These are phyloP conservation scores for Novymonas esmeraldas DNA, from an alignment of 208 protist species.

Conservation along the genomic window DNA sequence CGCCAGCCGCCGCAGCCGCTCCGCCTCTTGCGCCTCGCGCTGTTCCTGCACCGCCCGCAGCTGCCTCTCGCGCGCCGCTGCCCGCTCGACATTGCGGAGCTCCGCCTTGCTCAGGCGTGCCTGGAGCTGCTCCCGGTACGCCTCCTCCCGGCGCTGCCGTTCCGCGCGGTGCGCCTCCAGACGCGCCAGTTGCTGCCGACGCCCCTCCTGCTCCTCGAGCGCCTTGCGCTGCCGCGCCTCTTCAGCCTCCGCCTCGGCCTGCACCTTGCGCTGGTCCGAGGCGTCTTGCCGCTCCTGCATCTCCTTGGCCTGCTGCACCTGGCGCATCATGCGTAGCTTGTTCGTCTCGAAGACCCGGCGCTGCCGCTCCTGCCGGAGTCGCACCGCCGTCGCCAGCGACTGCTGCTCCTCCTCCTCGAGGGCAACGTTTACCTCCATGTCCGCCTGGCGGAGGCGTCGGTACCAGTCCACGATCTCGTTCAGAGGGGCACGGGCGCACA, in stretches of 20 bases:
- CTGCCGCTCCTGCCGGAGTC: conserved; percentile 57
- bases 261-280: conserved; percentile 46
- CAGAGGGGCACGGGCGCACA: conserved; percentile 49
- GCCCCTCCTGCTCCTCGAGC: conserved; percentile 40
- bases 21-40: conserved; percentile 45
- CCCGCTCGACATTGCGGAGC: conserved; percentile 42
- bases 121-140: conserved; percentile 46
- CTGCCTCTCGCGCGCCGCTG: conserved; percentile 54
- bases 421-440: conserved; percentile 3
- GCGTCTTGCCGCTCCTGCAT: conserved; percentile 36
- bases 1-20: conserved; percentile 61
- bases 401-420: conserved; percentile 7
- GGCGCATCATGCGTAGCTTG: conserved; percentile 52
- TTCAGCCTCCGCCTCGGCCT: conserved; percentile 56
- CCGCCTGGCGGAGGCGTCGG: conserved; percentile 16
- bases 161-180: conserved; percentile 51
- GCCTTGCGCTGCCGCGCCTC: conserved; percentile 33
- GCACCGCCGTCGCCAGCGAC: conserved; percentile 48
- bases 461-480: conserved; percentile 48
- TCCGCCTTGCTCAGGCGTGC: conserved; percentile 58
- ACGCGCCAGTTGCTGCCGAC: conserved; percentile 44
- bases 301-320: conserved; percentile 53
- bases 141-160: conserved; percentile 49
- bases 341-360: conserved; percentile 53
- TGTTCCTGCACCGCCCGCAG: conserved; percentile 31